A percentile compares a stretch with the other conserved stretches of the same genome.
These are phyloP conservation scores for Chernovozyma sophiae-reginae DNA, from an alignment of 1,139 yeast species.

Conservation along the genomic window DNA sequence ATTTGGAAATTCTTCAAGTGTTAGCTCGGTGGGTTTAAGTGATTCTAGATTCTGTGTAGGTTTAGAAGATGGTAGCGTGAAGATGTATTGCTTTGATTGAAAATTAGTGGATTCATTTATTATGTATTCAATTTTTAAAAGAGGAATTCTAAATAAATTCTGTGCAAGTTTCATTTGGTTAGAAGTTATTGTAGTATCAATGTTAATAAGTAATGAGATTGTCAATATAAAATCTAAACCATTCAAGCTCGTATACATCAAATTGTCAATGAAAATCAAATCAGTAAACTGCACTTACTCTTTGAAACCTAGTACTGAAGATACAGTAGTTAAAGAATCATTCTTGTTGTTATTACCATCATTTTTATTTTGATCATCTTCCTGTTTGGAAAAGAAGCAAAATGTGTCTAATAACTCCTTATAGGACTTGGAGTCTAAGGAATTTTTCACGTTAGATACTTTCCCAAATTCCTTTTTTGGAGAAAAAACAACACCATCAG, in stretches of 20 bases:
- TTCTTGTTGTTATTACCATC: background rate
- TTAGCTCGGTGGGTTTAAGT: constrained; percentile 83
- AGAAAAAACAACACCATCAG: constrained; percentile 2
- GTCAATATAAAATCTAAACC: no score
- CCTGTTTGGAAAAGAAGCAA: constrained; percentile 48
- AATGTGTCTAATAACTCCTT: constrained; percentile 67
- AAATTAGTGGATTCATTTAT: background rate
- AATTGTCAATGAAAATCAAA: constrained; percentile 6
- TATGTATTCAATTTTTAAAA: no score
- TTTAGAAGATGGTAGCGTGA: constrained; percentile 79
- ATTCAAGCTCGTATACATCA: no score
- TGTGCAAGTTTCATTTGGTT: no score
- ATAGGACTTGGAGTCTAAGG: constrained; percentile 56
- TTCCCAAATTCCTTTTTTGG: constrained; percentile 8
- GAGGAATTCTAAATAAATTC: no score
- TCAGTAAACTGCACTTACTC: constrained; percentile 3
- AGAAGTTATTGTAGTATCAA: no score
- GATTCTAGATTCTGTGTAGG: constrained; percentile 91
- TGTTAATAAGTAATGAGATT: no score
- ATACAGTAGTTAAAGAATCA: constrained; percentile 5
- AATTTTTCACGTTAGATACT: constrained; percentile 4
- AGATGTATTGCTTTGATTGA: constrained; percentile 73
- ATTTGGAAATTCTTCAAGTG: constrained; percentile 71
- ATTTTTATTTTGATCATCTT: background rate
- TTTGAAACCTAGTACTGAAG: constrained; percentile 8